Base-by-base conservation (phyloP, 768 basidiomycete genomes). In the Amanita molliuscula region DNA sequence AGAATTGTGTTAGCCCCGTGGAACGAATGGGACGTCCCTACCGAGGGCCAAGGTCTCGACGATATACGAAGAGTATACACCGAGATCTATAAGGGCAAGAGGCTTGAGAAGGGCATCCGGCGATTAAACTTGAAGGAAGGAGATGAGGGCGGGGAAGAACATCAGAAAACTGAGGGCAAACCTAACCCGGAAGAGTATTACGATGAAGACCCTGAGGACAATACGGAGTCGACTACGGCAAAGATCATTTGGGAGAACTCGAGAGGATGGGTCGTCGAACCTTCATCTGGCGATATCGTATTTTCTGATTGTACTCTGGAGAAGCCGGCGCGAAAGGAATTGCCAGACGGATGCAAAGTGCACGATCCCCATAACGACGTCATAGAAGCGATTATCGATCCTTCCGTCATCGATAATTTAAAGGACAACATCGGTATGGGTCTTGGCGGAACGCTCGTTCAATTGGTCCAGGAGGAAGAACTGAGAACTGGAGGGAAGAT, bases 381-480 rank as follows among this genome's bases (percentile, higher is more conserved):
- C 31, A 82, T 89, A 59, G 73, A 69, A 13, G 66, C 86, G 8
- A 69, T 84, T 18, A 65, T 86, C 10, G 69, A 75, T 34, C 71
- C 75, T 5, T 62, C 63, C 6, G 56, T 70, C 0, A 59, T 75
- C 6, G 66, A 73, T 1, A 62, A 64, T 33, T 56, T 84, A 33
- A 56, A 60, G 4, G 64, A 70, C 4, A 81, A 81, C 5, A 74
- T 87, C 67, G 81, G 82, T 4, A 74, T 87, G 67, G 81, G 80
- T 0, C 55, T 88, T 11, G 74, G 73, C 3, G 83, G 76, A 16
- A 76, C 79, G 41, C 88, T 79, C 77, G 76, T 87, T 18, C 84
- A 89, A 64, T 68, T 87, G 10, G 77, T 65, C 25, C 72, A 77
- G 26, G 51, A 55, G 46, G 44, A 55, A 49, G 53, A 60, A 16